phyloP scores from a whole-genome alignment of 495 filamentous ascomycete species.

The Neurospora intermedia region DNA sequence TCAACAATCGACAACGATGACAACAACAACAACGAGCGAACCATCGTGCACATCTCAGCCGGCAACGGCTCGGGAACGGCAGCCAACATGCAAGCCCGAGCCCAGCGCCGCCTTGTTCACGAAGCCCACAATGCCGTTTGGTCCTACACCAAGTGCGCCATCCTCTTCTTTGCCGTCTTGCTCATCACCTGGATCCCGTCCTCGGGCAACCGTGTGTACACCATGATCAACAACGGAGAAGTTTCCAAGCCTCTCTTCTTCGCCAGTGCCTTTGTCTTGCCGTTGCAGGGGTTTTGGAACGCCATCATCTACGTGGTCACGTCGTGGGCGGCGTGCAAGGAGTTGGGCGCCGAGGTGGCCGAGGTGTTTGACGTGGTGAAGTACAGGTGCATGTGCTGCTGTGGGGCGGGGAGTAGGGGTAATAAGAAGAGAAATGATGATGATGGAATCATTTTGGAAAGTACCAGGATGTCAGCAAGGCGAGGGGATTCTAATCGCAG shows the following conservation, averaged over 20 bases:
- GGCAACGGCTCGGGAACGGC: neutral
- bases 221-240: constrained; percentile 42
- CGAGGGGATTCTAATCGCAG: neutral
- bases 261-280: constrained; percentile 64
- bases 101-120: constrained; percentile 12
- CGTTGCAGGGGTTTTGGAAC: constrained; percentile 83
- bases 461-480: neutral
- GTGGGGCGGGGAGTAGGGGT: neutral
- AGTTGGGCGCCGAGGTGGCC: constrained; percentile 13
- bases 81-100: constrained; percentile 4
- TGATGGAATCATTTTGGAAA: neutral
- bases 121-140: constrained; percentile 49
- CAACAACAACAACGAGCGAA: neutral
- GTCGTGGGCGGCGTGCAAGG: constrained; percentile 36
- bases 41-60: neutral
- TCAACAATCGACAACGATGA: neutral
- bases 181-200: constrained; percentile 82
- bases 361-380: neutral
- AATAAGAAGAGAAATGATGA: neutral
- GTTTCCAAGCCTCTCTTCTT: constrained; percentile 54
- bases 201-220: constrained; percentile 68
- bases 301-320: constrained; percentile 67
- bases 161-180: constrained; percentile 75
- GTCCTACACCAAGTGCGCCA: constrained; percentile 73
- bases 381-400: neutral